A percentile compares a stretch with the other conserved stretches of the same genome.
Evolutionary conservation across 352 stramenopile species (phyloP).

Genomic region (Globisporangium carolinianum): DNA sequence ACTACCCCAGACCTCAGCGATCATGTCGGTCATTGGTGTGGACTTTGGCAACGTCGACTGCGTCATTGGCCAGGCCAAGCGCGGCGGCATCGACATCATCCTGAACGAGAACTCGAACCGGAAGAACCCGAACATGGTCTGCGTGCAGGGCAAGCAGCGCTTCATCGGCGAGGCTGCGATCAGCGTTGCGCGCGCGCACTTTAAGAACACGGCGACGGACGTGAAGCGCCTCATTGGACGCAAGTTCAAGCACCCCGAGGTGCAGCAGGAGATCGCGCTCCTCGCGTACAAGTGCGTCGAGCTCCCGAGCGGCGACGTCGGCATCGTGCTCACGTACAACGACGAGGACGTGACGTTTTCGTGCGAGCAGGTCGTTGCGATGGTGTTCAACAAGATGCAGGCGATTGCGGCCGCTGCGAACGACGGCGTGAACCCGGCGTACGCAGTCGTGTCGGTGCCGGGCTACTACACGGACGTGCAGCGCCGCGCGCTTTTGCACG

Average conservation of each 20-base stretch:
- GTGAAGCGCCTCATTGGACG: slow-evolving; percentile 97
- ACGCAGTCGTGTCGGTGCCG: slow-evolving; percentile 94
- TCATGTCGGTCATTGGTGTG: slow-evolving; percentile 96
- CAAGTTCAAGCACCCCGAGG: slow-evolving; percentile 93
- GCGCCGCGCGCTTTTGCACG: slow-evolving; percentile 92
- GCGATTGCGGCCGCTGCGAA: slow-evolving; percentile 91
- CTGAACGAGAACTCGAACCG: slow-evolving; percentile 99
- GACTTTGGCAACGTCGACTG: slow-evolving; percentile 96
- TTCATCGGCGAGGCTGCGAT: slow-evolving; percentile 92
- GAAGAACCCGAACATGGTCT: slow-evolving; percentile 94
- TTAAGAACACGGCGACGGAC: slow-evolving; percentile 96
- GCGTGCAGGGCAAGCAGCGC: slow-evolving; percentile 86
- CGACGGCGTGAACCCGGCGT: slow-evolving; percentile 79
- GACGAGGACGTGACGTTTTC: slow-evolving; percentile 88
- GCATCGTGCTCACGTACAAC: slow-evolving; percentile 91
- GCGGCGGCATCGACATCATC: slow-evolving; percentile 98
- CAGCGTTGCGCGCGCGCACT: slow-evolving; percentile 92
- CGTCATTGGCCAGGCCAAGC: slow-evolving; percentile 94
- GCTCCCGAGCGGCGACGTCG: slow-evolving; percentile 81
- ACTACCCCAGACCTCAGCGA: slow-evolving; percentile 3
- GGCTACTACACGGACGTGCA: slow-evolving; percentile 98
- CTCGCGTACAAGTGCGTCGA: slow-evolving; percentile 90
- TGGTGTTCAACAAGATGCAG: slow-evolving; percentile 97
- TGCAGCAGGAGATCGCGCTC: slow-evolving; percentile 93
- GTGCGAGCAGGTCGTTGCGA: slow-evolving; percentile 94